These are phyloP conservation scores for Rhizophagus clarus DNA, from an alignment of 192 early-diverging fungal genomes.

Conservation along the genomic window DNA sequence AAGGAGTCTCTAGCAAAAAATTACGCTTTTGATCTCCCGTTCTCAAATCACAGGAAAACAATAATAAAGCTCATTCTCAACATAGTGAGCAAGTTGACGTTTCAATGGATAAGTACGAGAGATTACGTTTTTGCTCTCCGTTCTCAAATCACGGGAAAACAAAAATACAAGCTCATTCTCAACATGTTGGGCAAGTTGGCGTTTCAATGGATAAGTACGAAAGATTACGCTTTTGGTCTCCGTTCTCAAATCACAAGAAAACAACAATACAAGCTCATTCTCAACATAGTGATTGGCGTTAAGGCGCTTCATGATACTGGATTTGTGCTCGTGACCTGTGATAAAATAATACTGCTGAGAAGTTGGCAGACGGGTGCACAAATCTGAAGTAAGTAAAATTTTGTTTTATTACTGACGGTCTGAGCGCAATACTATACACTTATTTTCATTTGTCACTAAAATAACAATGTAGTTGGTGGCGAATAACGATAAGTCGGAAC, in stretches of 20 bases:
- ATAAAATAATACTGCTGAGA: conserved; percentile 51
- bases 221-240: conserved; percentile 56
- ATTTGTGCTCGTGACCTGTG: conserved; percentile 58
- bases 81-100: conserved; percentile 57
- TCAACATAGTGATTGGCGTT: conserved; percentile 55
- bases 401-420: not conserved
- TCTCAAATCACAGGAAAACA: conserved; percentile 53
- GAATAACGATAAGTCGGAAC: too few species aligned
- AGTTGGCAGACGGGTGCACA: conserved; percentile 47
- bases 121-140: conserved; percentile 55
- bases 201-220: conserved; percentile 63
- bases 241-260: conserved; percentile 51
- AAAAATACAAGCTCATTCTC: conserved; percentile 54
- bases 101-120: conserved; percentile 55
- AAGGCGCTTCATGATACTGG: conserved; percentile 54
- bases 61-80: conserved; percentile 54
- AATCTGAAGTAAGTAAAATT: conserved; percentile 50
- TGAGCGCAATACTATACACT: too few species aligned
- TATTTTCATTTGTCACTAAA: too few species aligned
- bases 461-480: too few species aligned
- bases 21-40: conserved; percentile 53
- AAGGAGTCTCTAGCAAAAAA: too few species aligned
- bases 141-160: conserved; percentile 50
- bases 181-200: conserved; percentile 58
- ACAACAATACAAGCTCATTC: conserved; percentile 55